Conservation (phyloP, 805 yeast genomes). For the Saccharomycopsis fermentans region DNA sequence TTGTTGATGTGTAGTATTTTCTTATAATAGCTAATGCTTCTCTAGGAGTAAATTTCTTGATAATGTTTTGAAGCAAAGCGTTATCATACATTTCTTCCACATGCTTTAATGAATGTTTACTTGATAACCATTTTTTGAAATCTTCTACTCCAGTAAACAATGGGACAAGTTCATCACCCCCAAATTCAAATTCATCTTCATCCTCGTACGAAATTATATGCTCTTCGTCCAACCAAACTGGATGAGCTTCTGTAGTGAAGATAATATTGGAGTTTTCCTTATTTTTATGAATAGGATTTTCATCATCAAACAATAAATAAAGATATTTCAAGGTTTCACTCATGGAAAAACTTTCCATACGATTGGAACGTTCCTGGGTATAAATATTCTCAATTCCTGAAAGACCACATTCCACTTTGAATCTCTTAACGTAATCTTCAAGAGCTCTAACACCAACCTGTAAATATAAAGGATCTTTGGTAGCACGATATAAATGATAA, state of each 20-base stretch:
- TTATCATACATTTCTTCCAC: neutral
- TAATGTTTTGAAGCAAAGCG: neutral
- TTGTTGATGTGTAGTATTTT: neutral
- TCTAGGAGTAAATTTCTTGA: neutral
- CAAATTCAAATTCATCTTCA: constrained; percentile 11
- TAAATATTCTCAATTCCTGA: constrained; percentile 64
- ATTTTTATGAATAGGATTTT: constrained; percentile 37
- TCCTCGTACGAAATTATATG: constrained; percentile 23
- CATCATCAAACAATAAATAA: constrained; percentile 66
- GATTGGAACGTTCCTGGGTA: constrained; percentile 51
- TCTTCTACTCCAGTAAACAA: neutral
- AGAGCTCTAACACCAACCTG: constrained; percentile 63
- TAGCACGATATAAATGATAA: constrained; percentile 72
- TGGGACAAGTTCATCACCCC: constrained; percentile 8
- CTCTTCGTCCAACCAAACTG: constrained; percentile 55
- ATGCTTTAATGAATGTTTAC: neutral
- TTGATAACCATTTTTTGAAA: neutral
- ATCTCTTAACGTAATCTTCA: constrained; percentile 41
- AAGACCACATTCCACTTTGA: constrained; percentile 65
- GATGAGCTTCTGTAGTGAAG: constrained; percentile 89
- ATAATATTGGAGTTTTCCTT: constrained; percentile 30
- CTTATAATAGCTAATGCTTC: neutral
- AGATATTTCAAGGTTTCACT: constrained; percentile 83
- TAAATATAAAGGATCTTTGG: constrained; percentile 74
- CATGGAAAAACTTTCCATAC: constrained; percentile 88